phyloP scores from a whole-genome alignment of 305 asterid species.

The Solanum hybrid region DNA sequence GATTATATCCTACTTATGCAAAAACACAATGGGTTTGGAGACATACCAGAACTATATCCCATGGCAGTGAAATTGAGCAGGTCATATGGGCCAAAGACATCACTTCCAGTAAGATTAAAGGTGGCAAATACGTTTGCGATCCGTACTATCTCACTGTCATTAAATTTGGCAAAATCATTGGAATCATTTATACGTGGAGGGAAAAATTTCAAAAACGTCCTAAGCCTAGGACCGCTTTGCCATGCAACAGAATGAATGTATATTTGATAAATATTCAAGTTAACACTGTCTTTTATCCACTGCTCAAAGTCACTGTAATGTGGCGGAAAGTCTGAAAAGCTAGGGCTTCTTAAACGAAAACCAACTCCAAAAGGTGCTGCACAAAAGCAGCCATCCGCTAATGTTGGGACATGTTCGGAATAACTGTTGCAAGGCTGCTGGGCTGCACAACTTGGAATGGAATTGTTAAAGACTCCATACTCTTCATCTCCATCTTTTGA shows the following conservation, averaged over 20 bases:
- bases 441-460: constrained; percentile 21
- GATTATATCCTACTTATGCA: not conserved
- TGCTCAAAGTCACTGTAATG: constrained; percentile 35
- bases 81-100: constrained; percentile 71
- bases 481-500: constrained; percentile 29
- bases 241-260: constrained; percentile 39
- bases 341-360: constrained; percentile 83
- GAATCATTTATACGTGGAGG: constrained; percentile 24
- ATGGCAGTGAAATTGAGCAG: constrained; percentile 74
- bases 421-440: constrained; percentile 44
- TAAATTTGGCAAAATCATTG: constrained; percentile 26
- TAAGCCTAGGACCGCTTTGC: constrained; percentile 77
- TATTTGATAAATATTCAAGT: constrained; percentile 46
- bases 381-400: constrained; percentile 57
- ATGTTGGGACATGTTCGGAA: constrained; percentile 49
- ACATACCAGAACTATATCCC: constrained; percentile 50
- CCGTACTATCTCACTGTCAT: constrained; percentile 50
- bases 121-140: constrained; percentile 52
- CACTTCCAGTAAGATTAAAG: constrained; percentile 64
- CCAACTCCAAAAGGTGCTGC: constrained; percentile 75
- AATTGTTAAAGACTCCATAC: constrained; percentile 15
- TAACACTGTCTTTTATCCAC: constrained; percentile 52
- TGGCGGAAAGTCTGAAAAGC: constrained; percentile 62
- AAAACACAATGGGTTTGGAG: constrained; percentile 8
- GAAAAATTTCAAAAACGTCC: constrained; percentile 61